Evolutionary conservation across 192 early-diverging fungal species (phyloP).

Genomic region (Dissophora globulifera): DNA sequence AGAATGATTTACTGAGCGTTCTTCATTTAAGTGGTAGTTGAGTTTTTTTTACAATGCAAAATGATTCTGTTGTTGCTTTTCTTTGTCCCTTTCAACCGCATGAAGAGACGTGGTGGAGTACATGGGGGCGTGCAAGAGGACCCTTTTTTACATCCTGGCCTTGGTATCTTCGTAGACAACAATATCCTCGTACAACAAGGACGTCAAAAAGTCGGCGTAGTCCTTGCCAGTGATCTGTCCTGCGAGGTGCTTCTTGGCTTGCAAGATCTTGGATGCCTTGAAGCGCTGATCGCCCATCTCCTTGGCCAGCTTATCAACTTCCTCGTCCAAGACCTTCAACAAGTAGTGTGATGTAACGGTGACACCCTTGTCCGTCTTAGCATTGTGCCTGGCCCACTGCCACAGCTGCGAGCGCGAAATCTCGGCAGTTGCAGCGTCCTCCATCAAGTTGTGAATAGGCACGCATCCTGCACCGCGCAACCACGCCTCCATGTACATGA

Average conservation of each 20-base stretch:
- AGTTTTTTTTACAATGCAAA: slow-evolving; percentile 24
- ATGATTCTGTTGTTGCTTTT: slow-evolving; percentile 7
- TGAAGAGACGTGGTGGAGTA: too few species aligned
- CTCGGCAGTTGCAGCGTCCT: slow-evolving; percentile 98
- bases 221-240: slow-evolving; percentile 84
- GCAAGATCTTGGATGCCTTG: slow-evolving; percentile 69
- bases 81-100: not conserved
- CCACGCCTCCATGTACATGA: slow-evolving; percentile 97
- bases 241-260: slow-evolving; percentile 76
- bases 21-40: not conserved
- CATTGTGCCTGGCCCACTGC: slow-evolving; percentile 95
- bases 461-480: slow-evolving; percentile 94
- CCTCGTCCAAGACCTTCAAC: slow-evolving; percentile 87
- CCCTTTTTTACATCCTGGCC: slow-evolving; percentile 50
- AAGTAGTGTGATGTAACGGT: slow-evolving; percentile 83
- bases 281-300: slow-evolving; percentile 69
- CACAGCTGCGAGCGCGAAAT: slow-evolving; percentile 97
- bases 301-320: slow-evolving; percentile 78
- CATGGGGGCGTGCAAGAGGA: too few species aligned
- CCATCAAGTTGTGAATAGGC: slow-evolving; percentile 98
- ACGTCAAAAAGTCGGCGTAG: slow-evolving; percentile 95
- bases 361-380: slow-evolving; percentile 84
- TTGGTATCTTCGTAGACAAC: slow-evolving; percentile 39
- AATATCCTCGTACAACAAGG: slow-evolving; percentile 92
- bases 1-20: too few species aligned